A percentile compares a stretch with the other conserved stretches of the same genome.
phyloP scores from a whole-genome alignment of 23 red algal species.

The Gracilaria domingensis region DNA sequence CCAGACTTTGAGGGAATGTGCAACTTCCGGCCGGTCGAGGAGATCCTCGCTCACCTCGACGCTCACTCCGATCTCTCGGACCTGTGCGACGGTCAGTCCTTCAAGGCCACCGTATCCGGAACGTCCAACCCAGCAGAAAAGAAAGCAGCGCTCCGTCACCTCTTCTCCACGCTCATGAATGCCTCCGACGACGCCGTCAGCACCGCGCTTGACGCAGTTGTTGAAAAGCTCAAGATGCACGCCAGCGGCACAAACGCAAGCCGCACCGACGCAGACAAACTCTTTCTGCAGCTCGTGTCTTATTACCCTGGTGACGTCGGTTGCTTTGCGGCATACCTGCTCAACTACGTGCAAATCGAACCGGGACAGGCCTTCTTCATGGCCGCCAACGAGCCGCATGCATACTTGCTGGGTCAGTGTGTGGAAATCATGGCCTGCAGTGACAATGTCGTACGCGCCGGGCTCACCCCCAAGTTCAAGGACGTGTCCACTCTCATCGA shows the following conservation, averaged over 20 bases:
- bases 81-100: conserved; percentile 20
- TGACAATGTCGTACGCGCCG: conserved; percentile 99
- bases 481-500: conserved; percentile 85
- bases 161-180: conserved; percentile 78
- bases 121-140: neutral
- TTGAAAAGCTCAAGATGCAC: conserved; percentile 3
- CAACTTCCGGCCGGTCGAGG: conserved; percentile 81
- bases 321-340: conserved; percentile 87
- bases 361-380: conserved; percentile 94
- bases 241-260: neutral
- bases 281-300: conserved; percentile 65
- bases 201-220: conserved; percentile 9
- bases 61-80: conserved; percentile 42
- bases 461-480: conserved; percentile 94
- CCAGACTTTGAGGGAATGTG: conserved; percentile 82
- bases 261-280: conserved; percentile 44
- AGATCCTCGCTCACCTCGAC: conserved; percentile 70
- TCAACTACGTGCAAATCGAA: conserved; percentile 84
- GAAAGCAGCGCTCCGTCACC: conserved; percentile 31
- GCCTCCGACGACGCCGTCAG: conserved; percentile 18
- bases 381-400: conserved; percentile 97
- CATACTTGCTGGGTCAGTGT: conserved; percentile 91
- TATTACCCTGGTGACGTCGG: conserved; percentile 93
- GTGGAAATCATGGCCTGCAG: conserved; percentile 96
- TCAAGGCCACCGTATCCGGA: conserved; percentile 1